A percentile compares a stretch with the other conserved stretches of the same genome.
These are phyloP conservation scores for Xanthoceras sorbifolium DNA, from an alignment of 345 rosid species.

Conservation along the genomic window DNA sequence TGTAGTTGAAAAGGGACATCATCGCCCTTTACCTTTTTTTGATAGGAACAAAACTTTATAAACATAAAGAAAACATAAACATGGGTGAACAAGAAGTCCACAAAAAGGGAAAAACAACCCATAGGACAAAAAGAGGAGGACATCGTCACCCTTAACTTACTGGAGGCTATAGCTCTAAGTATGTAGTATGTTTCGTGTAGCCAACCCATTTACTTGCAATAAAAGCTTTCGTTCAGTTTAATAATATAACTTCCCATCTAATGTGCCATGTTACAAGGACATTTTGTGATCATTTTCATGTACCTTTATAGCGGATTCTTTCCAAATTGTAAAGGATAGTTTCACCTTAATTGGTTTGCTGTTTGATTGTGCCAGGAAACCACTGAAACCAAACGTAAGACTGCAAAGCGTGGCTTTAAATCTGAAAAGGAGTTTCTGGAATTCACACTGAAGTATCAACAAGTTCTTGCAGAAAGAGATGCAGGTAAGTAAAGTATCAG, in stretches of 20 bases:
- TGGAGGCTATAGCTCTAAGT: not conserved
- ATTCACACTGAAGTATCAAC: slow-evolving; percentile 86
- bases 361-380: slow-evolving; percentile 50
- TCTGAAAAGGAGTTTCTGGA: slow-evolving; percentile 85
- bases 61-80: too few species aligned
- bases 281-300: not conserved
- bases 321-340: slow-evolving; percentile 1
- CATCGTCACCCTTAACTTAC: not conserved
- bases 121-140: too few species aligned
- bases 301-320: not conserved
- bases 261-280: not conserved
- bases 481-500: slow-evolving; percentile 48
- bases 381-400: slow-evolving; percentile 72
- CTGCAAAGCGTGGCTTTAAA: slow-evolving; percentile 56
- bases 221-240: not conserved
- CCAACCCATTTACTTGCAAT: not conserved
- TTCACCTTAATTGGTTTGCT: slow-evolving; percentile 14
- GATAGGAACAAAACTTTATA: too few species aligned
- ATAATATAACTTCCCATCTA: not conserved
- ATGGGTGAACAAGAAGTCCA: too few species aligned
- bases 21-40: too few species aligned
- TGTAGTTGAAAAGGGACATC: not conserved
- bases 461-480: slow-evolving; percentile 87
- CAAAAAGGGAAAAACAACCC: too few species aligned
- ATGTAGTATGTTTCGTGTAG: not conserved